Evolutionary conservation across 2,329 filamentous ascomycete genomes (phyloP), one percentile per base, ranked within the genome.

Genomic region (Fusarium odoratissimum): DNA sequence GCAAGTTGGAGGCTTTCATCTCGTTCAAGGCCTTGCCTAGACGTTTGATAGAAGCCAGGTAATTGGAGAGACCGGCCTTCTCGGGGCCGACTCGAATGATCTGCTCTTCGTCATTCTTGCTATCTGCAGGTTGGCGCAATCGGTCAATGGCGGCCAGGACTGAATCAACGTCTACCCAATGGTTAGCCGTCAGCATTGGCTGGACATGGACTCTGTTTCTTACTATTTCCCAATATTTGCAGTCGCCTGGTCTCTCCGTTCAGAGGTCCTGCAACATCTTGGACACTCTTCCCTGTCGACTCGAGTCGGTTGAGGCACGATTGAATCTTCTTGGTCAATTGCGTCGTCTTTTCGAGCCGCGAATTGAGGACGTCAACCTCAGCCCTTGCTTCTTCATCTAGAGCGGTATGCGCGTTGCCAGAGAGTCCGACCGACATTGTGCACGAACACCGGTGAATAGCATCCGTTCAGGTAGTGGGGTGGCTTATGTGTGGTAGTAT

Each of bases 301-400:
- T 98, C 95, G 38, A 99, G 87, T 62, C 95, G 90, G 41, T 91
- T 89, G 75, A 98, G 88, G 57, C 94, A 97, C 33, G 93, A 92
- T 82, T 97, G 93, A 62, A 99, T 98, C 86, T 97, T 97, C 85
- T 96, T 97, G 37, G 95, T 97, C 80, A 98, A 88, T 79, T 94
- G 91, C 67, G 95, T 92, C 76, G 97, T 97, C 88, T 97, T 98
- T 77, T 97, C 94, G 70, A 98, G 90, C 42, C 91, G 87, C 60
- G 90, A 92, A 76, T 91, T 92, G 52, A 93, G 84, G 35, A 92
- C 91, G 74, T 93, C 91, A 60, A 93, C 91, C 80, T 92, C 91
- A 49, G 91, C 91, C 64, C 90, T 86, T 48, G 90, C 89, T 82
- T 92, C 90, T 79, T 92, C 91, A 77, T 92, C 91, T 57, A 87